phyloP scores from a whole-genome alignment of 768 basidiomycete genomes.

The Sistotremastrum suecicum region DNA sequence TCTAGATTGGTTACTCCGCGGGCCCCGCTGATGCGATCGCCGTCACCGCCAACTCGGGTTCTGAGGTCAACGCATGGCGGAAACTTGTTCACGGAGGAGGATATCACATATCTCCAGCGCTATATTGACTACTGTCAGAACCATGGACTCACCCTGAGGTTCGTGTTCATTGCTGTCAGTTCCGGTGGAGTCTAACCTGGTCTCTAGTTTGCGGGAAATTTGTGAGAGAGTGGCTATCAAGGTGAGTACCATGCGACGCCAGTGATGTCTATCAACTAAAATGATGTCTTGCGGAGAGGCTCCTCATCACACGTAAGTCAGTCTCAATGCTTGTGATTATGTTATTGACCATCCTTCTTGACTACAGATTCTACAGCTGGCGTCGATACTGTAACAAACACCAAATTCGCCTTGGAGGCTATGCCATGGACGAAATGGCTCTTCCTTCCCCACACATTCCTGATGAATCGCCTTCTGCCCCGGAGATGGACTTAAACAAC shows the following conservation, averaged over 20 bases:
- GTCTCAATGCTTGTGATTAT: constrained; percentile 1
- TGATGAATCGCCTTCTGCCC: constrained; percentile 1
- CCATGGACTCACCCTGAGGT: constrained; percentile 74
- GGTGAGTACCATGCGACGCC: constrained; percentile 21
- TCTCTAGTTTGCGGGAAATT: constrained; percentile 55
- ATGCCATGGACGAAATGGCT: constrained; percentile 58
- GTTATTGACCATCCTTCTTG: background rate
- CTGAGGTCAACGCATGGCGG: constrained; percentile 86
- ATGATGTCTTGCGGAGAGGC: constrained; percentile 29
- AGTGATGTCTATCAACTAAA: background rate
- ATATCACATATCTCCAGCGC: constrained; percentile 69
- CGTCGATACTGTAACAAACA: constrained; percentile 87
- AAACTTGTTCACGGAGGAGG: constrained; percentile 75
- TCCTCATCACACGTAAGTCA: constrained; percentile 71
- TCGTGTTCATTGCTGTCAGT: constrained; percentile 4
- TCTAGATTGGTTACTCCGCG: constrained; percentile 19
- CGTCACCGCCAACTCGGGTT: constrained; percentile 69
- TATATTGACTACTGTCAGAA: constrained; percentile 89
- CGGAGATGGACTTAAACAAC: background rate
- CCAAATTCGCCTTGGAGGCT: constrained; percentile 79
- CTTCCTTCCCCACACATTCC: constrained; percentile 21
- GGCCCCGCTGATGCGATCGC: constrained; percentile 59
- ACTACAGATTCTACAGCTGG: constrained; percentile 73
- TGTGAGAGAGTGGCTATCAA: constrained; percentile 80
- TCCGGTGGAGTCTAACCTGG: background rate